Evolutionary conservation across 192 early-diverging fungal species (phyloP), one percentile per base, ranked within the genome.

Genomic region (Fimicolochytrium jonesii): DNA sequence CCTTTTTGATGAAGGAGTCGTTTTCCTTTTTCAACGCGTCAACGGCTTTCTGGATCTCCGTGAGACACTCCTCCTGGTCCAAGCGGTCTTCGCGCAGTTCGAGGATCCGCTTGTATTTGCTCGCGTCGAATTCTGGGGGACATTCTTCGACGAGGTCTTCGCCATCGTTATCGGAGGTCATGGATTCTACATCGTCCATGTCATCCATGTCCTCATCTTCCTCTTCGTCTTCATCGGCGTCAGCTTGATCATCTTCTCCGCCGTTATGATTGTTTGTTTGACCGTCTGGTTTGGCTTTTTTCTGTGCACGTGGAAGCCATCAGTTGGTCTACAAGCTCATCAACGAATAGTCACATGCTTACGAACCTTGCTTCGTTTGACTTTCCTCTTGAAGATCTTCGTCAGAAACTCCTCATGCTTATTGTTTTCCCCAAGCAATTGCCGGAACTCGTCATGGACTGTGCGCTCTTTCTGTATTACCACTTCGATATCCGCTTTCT

Each of bases 1-100:
- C 84, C 39, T 86, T 86, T 48, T 86, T 86, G 43, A 83, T 39
- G 25, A 84, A 57, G 2, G 74, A 50, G 41, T 86, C 84, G 56
- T 85, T 81, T 54, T 86, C 84, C 67, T 86, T 86, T 59, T 85
- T 86, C 15, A 82, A 61, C 0, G 60, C 83, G 43, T 86, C 84
- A 25, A 85, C 70, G 1, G 74, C 61, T 60, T 85, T 86, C 59
- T 86, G 84, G 23, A 86, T 77, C 55, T 86, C 84, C n/a, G 48
- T 58, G 17, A 86, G 56, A 1, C 69, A 43, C 33, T 86, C 81
- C 32, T 86, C 84, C 36, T 78, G 70, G 43, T 86, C 84, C 22
- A 85, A 68, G 6, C 73, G 57, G 18, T 56, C 59, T 36, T 85
- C 79, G 23, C 84, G 66, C 23, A 86, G 64, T 11, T 68, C 71